A percentile compares a stretch with the other conserved stretches of the same genome.
Conservation (phyloP, 2,329 filamentous ascomycete species). For the Pseudocercospora musae region DNA sequence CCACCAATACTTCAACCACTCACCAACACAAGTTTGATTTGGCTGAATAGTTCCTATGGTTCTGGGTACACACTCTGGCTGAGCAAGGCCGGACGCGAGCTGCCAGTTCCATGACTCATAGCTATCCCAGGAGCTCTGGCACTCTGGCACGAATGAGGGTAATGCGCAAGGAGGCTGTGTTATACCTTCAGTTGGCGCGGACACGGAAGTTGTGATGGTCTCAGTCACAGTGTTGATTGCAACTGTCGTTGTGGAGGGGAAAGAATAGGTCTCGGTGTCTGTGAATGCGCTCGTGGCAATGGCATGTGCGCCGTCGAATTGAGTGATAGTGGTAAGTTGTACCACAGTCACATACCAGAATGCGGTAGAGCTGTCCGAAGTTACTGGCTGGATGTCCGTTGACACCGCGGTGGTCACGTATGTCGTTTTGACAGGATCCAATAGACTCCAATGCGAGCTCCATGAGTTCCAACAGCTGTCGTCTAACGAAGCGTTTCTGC, state of each 20-base stretch:
- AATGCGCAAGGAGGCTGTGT: slow-evolving; percentile 12
- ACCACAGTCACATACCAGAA: background rate
- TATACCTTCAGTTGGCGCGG: background rate
- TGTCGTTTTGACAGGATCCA: background rate
- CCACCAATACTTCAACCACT: background rate
- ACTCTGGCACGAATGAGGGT: slow-evolving; percentile 13
- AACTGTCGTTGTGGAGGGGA: background rate
- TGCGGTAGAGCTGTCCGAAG: background rate
- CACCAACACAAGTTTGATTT: background rate
- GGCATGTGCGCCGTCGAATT: background rate
- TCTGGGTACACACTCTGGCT: background rate
- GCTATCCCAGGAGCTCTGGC: slow-evolving; percentile 12
- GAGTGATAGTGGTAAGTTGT: background rate
- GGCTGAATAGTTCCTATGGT: slow-evolving; percentile 1
- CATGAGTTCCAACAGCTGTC: slow-evolving; percentile 4
- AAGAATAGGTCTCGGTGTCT: background rate
- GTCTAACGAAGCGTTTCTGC: background rate
- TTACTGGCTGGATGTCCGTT: background rate
- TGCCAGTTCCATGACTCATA: slow-evolving; percentile 1
- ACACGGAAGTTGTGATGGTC: background rate
- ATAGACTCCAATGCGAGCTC: background rate
- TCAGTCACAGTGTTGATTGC: background rate
- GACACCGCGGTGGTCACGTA: background rate
- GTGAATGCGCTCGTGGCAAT: slow-evolving; percentile 1
- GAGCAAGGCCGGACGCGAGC: background rate